These are phyloP conservation scores for Cutaneotrichosporon daszewskae DNA, from an alignment of 1,284 basidiomycete species.

Conservation along the genomic window DNA sequence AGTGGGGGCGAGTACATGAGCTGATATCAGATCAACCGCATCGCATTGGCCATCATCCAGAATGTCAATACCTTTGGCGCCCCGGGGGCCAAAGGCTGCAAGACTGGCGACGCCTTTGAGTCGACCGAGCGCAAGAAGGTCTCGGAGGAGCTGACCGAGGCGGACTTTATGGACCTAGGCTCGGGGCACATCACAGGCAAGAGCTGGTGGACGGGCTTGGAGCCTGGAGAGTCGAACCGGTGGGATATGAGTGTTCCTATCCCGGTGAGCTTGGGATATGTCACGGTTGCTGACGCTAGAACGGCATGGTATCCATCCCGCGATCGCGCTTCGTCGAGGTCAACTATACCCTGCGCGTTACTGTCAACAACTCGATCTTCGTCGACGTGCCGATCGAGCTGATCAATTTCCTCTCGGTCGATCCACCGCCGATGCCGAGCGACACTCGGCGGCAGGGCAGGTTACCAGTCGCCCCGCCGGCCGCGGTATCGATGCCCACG, in stretches of 20 bases:
- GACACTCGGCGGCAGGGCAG: conserved; percentile 15
- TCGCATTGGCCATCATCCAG: conserved; percentile 65
- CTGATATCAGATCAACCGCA: conserved; percentile 55
- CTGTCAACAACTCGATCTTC: conserved; percentile 60
- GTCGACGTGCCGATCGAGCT: conserved; percentile 44
- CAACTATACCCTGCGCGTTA: conserved; percentile 67
- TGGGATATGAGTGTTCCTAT: conserved; percentile 60
- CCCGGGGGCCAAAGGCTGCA: conserved; percentile 49
- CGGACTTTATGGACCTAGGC: conserved; percentile 54
- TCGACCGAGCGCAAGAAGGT: conserved; percentile 54
- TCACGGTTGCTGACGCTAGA: conserved; percentile 44
- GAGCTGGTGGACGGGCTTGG: conserved; percentile 81
- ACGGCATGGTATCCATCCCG: conserved; percentile 67
- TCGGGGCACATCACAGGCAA: conserved; percentile 67
- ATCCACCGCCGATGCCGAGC: conserved; percentile 43
- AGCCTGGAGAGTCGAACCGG: conserved; percentile 55
- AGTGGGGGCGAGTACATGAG: conserved; percentile 8
- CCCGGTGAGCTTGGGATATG: conserved; percentile 57
- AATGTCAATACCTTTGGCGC: conserved; percentile 65
- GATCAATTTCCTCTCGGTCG: conserved; percentile 48
- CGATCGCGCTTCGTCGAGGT: conserved; percentile 74
- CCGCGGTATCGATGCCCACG: too few relatives aligned
- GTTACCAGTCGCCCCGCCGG: neutral
- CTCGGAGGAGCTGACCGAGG: conserved; percentile 60
- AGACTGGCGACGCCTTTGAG: conserved; percentile 47